These are phyloP conservation scores for Wickerhamiella hasegawae DNA, from an alignment of 805 yeast genomes.

Conservation along the genomic window DNA sequence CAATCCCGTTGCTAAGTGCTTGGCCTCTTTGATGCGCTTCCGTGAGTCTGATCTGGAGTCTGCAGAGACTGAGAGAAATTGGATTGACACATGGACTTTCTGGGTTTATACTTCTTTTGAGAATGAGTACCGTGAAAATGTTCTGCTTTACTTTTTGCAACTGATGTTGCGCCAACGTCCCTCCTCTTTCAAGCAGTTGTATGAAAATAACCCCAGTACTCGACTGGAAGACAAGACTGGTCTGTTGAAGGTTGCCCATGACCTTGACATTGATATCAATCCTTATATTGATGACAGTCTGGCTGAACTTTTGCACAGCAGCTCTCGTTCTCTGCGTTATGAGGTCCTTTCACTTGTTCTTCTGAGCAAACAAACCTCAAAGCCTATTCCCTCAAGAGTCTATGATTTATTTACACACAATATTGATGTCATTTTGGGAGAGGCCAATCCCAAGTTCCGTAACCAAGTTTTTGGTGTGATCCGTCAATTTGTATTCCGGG, in stretches of 20 bases:
- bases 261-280: conserved; percentile 3
- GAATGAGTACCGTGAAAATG: conserved; percentile 4
- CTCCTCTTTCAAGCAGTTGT: conserved; percentile 1
- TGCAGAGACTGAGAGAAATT: neutral
- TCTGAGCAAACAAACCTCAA: conserved; percentile 44
- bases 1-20: conserved; percentile 6
- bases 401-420: conserved; percentile 30
- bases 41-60: neutral
- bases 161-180: conserved; percentile 5
- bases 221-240: conserved; percentile 4
- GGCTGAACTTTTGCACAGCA: conserved; percentile 1
- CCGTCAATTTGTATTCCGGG: conserved; percentile 43
- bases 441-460: conserved; percentile 50
- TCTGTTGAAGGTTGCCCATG: conserved; percentile 6
- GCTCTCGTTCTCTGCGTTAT: conserved; percentile 24
- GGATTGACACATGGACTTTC: conserved; percentile 5
- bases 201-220: neutral
- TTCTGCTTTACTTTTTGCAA: conserved; percentile 5
- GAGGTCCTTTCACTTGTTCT: conserved; percentile 46
- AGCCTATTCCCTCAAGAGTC: conserved; percentile 32
- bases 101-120: conserved; percentile 3
- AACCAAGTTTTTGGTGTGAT: conserved; percentile 47
- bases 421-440: conserved; percentile 40
- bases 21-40: conserved; percentile 4
- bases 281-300: conserved; percentile 1